A percentile compares a stretch with the other conserved stretches of the same genome.
These are phyloP conservation scores for Candida neerlandica DNA, from an alignment of 1,139 yeast genomes.

Conservation along the genomic window DNA sequence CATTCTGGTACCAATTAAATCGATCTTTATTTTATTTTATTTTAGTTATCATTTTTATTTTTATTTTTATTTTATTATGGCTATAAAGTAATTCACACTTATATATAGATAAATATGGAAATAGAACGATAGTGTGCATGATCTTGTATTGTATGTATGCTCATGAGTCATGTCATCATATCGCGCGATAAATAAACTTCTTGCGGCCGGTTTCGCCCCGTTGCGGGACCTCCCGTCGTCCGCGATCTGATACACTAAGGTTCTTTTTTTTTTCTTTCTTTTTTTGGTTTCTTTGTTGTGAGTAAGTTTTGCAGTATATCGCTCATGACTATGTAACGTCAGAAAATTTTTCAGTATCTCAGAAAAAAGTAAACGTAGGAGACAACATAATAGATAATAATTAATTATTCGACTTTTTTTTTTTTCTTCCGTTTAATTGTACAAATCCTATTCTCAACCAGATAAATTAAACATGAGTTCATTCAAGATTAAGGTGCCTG, in stretches of 20 bases:
- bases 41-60: background rate
- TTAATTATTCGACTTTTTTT: background rate
- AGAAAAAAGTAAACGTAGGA: background rate
- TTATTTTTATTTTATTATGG: no score
- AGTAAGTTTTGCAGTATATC: background rate
- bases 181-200: background rate
- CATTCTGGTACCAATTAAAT: background rate
- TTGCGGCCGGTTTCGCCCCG: background rate
- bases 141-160: no score
- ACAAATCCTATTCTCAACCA: slow-evolving; percentile 27
- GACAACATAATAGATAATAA: background rate
- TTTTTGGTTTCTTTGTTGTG: background rate
- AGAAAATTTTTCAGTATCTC: slow-evolving; percentile 3
- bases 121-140: no score
- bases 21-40: background rate
- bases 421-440: background rate
- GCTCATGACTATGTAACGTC: background rate
- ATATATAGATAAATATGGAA: no score
- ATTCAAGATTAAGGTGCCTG: slow-evolving; percentile 78
- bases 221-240: no score
- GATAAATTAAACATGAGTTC: slow-evolving; percentile 2
- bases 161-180: background rate
- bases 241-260: background rate
- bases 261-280: background rate
- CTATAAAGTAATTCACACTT: no score